Conservation (phyloP, 1,284 basidiomycete genomes). For the Tetrapyrgos nigripes region DNA sequence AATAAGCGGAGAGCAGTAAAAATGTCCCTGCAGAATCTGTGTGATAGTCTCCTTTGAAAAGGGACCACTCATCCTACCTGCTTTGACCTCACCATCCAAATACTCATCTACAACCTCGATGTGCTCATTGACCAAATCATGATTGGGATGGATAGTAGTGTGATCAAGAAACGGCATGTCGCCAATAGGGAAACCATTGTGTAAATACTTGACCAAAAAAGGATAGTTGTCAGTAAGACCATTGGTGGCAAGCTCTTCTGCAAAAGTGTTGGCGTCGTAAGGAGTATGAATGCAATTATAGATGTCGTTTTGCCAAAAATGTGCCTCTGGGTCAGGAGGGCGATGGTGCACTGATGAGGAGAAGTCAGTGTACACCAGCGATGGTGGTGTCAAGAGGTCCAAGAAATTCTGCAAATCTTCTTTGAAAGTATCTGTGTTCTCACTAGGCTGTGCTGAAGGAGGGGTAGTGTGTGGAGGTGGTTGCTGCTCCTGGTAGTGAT, state of each 20-base stretch:
- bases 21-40: slow-evolving; percentile 28
- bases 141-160: slow-evolving; percentile 29
- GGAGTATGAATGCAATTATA: too few relatives aligned
- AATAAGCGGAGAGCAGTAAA: slow-evolving; percentile 29
- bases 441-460: too few relatives aligned
- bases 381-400: not conserved
- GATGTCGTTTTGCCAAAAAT: not conserved
- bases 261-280: slow-evolving; percentile 6
- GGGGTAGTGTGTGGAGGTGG: too few relatives aligned
- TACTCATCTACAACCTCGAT: slow-evolving; percentile 30
- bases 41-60: slow-evolving; percentile 26
- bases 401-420: too few relatives aligned
- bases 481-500: too few relatives aligned
- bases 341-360: not conserved
- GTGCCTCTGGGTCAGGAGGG: not conserved
- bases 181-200: slow-evolving; percentile 38
- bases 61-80: too few relatives aligned
- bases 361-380: slow-evolving; percentile 5
- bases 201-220: not conserved
- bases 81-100: slow-evolving; percentile 34
- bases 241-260: not conserved
- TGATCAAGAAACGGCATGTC: slow-evolving; percentile 26
- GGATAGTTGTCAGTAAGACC: not conserved
- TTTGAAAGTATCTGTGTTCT: too few relatives aligned
- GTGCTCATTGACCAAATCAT: slow-evolving; percentile 21